Evolutionary conservation across 2,329 filamentous ascomycete genomes (phyloP).

Genomic region (Diplodia corticola): DNA sequence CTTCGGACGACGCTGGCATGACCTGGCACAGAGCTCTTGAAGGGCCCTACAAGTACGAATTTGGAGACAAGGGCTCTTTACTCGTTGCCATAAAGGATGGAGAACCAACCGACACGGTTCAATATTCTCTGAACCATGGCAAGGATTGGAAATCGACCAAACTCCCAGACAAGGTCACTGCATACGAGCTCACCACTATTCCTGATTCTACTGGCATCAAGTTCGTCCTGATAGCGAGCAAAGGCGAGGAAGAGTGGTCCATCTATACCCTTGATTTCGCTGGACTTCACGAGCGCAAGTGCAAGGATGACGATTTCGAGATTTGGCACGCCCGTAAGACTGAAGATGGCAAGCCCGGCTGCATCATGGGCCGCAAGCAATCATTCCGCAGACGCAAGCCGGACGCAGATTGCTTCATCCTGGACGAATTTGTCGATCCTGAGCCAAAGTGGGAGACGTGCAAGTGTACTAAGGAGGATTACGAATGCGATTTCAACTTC

Average conservation of each 20-base stretch:
- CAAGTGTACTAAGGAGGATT: conserved; percentile 80
- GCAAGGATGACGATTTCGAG: conserved; percentile 76
- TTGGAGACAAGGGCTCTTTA: conserved; percentile 89
- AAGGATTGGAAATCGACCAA: conserved; percentile 75
- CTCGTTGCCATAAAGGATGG: conserved; percentile 78
- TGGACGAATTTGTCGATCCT: conserved; percentile 79
- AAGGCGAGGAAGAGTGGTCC: conserved; percentile 57
- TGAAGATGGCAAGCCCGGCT: conserved; percentile 76
- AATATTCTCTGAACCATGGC: conserved; percentile 89
- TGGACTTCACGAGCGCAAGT: conserved; percentile 76
- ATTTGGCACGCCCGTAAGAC: conserved; percentile 84
- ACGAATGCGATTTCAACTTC: conserved; percentile 97
- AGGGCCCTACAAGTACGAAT: conserved; percentile 91
- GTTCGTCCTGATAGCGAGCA: conserved; percentile 72
- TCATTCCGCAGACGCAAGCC: conserved; percentile 83
- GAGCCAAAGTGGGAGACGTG: conserved; percentile 70
- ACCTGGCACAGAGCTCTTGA: conserved; percentile 76
- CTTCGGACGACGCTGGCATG: conserved; percentile 87
- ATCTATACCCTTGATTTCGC: conserved; percentile 82
- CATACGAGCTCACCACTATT: conserved; percentile 78
- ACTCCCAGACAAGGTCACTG: conserved; percentile 69
- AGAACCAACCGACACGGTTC: conserved; percentile 60
- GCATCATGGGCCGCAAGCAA: conserved; percentile 95
- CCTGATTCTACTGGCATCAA: conserved; percentile 91
- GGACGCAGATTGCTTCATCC: conserved; percentile 84